Evolutionary conservation across 176 grass and related monocot species (phyloP).

Genomic region (Cymbopogon citratus): DNA sequence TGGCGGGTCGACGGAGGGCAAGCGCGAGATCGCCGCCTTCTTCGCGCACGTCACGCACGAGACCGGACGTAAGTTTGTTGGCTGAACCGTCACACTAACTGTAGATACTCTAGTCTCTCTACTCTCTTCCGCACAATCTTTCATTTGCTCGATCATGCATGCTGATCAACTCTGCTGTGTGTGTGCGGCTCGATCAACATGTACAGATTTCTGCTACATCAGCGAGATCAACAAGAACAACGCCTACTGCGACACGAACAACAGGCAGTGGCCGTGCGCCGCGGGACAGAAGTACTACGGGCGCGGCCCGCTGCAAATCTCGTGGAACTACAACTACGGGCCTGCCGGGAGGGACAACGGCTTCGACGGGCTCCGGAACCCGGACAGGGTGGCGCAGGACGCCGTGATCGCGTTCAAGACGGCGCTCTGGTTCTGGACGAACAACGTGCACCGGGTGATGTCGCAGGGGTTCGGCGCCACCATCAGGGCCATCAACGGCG

Average conservation of each 20-base stretch:
- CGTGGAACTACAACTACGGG: slow-evolving; percentile 89
- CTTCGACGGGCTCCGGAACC: slow-evolving; percentile 60
- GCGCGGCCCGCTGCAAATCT: slow-evolving; percentile 57
- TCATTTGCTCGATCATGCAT: background rate
- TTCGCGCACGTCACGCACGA: slow-evolving; percentile 63
- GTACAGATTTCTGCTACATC: slow-evolving; percentile 74
- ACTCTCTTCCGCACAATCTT: background rate
- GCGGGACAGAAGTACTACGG: slow-evolving; percentile 54
- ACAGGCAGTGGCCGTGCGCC: slow-evolving; percentile 48
- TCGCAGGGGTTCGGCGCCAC: slow-evolving; percentile 57
- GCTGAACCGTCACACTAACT: background rate
- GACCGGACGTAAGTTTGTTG: background rate
- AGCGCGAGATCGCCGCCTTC: slow-evolving; percentile 75
- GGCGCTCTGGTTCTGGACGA: slow-evolving; percentile 81
- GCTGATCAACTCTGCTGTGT: background rate
- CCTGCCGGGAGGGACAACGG: slow-evolving; percentile 55
- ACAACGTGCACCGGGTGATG: slow-evolving; percentile 42
- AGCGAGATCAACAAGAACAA: slow-evolving; percentile 51
- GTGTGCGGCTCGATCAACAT: no score
- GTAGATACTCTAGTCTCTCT: background rate
- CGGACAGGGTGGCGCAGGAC: slow-evolving; percentile 59
- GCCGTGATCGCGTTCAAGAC: slow-evolving; percentile 54
- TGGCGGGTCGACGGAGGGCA: slow-evolving; percentile 35
- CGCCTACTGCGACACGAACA: slow-evolving; percentile 37
- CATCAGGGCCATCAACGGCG: slow-evolving; percentile 45